Conservation (phyloP, 2,329 filamentous ascomycete genomes). For the Penicillium freii region DNA sequence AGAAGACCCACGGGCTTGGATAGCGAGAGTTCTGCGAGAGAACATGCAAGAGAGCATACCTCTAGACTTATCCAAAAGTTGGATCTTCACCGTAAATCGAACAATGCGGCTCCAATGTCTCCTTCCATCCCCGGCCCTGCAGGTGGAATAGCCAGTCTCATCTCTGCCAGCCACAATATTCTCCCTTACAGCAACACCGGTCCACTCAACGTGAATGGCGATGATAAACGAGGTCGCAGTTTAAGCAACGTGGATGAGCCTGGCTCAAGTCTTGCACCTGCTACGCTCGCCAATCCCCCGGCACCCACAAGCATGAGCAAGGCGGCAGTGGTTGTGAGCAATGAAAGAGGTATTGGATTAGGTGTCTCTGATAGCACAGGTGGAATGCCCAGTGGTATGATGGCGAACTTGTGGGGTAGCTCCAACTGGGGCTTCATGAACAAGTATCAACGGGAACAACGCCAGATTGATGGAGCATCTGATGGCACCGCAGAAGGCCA, state of each 20-base stretch:
- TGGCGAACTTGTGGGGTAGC: slow-evolving; percentile 93
- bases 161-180: slow-evolving; percentile 78
- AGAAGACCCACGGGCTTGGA: slow-evolving; percentile 54
- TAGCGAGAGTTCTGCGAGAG: slow-evolving; percentile 64
- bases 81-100: slow-evolving; percentile 78
- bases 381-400: slow-evolving; percentile 75
- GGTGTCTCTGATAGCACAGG: slow-evolving; percentile 62
- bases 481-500: slow-evolving; percentile 15
- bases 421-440: slow-evolving; percentile 74
- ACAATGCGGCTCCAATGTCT: slow-evolving; percentile 54
- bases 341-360: slow-evolving; percentile 67
- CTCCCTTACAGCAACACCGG: slow-evolving; percentile 61
- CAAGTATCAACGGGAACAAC: slow-evolving; percentile 56
- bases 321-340: slow-evolving; percentile 75
- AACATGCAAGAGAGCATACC: slow-evolving; percentile 73
- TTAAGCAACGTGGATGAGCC: slow-evolving; percentile 46
- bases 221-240: slow-evolving; percentile 34
- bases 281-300: slow-evolving; percentile 79
- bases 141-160: slow-evolving; percentile 76
- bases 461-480: slow-evolving; percentile 35
- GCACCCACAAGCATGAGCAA: slow-evolving; percentile 83
- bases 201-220: slow-evolving; percentile 39
- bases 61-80: slow-evolving; percentile 89
- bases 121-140: slow-evolving; percentile 47
- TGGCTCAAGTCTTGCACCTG: slow-evolving; percentile 70